Evolutionary conservation across 805 yeast genomes (phyloP), one percentile per base, ranked within the genome.

Genomic region (Wickerhamiella spandovensis): DNA sequence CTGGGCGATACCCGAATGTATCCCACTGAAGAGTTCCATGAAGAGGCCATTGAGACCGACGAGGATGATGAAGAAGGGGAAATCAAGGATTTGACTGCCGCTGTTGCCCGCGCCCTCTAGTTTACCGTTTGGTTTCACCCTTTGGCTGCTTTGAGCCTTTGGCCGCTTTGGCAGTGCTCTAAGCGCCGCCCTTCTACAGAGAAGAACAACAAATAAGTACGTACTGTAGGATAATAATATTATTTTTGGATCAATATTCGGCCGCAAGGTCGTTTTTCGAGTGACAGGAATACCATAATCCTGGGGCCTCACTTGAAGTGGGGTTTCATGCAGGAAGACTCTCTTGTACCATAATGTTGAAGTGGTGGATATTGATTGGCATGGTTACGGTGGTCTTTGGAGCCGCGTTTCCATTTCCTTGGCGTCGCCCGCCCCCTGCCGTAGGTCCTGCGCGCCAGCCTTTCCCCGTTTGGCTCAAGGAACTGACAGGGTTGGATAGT

Each of bases 391-490:
- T 28, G 4, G 12, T 28, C 3, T 5, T 28, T 28, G 32, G 7
- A 15, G 39, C 5, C 7, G 39, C 20, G 13, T n/a, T 35, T 7
- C 6, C 44, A 12, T 13, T 42, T n/a, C 24, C 24, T 13, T 35
- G n/a, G n/a, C 18, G 21, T 9, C 30, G 38, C 3, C 20, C 20
- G 2, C 18, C 23, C 28, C 24, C 35, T 8, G 4, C 18, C 15
- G 20, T 20, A 5, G 39, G 39, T 21, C 39, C 20, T 39, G 24
- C 39, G 23, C 28, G 49, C 32, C 67, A 70, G 32, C 82, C 84
- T 1, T 78, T 89, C 54, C 97, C 97, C 0, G 51, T 69, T 21
- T 89, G 97, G 97, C 72, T 89, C 25, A 55, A 72, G 0, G 82
- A 77, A 13, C 74, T 84, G 56, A 86, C 96, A 1, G 89, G 90